Evolutionary conservation across 164 flowering plant genomes (phyloP).

Genomic region (Sedum album): DNA sequence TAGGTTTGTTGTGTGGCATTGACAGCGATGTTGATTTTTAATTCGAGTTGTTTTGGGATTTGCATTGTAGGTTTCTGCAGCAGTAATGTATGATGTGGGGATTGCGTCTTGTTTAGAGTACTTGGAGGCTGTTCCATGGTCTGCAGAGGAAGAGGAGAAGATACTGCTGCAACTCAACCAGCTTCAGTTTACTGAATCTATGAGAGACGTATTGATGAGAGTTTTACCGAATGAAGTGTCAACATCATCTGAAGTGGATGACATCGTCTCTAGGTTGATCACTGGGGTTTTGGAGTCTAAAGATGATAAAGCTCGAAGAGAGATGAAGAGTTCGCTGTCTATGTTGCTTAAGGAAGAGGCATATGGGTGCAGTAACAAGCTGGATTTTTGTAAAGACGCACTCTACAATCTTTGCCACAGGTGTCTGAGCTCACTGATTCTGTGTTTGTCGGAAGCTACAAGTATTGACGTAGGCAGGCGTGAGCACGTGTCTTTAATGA

Average conservation of each 20-base stretch:
- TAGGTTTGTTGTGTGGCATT: neutral
- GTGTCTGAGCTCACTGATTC: conserved; percentile 61
- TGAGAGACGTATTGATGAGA: conserved; percentile 49
- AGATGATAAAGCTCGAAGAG: conserved; percentile 81
- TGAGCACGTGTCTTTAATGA: conserved; percentile 58
- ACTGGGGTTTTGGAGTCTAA: conserved; percentile 61
- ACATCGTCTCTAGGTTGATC: conserved; percentile 43
- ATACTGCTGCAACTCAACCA: conserved; percentile 43
- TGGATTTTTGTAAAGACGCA: conserved; percentile 56
- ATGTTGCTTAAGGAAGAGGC: conserved; percentile 55
- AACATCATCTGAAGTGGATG: conserved; percentile 42
- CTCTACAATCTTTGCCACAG: conserved; percentile 63
- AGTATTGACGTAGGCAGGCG: conserved; percentile 32
- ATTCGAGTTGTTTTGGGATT: neutral
- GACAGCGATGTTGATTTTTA: neutral
- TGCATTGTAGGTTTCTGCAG: conserved; percentile 59
- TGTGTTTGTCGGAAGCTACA: conserved; percentile 58
- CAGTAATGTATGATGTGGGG: conserved; percentile 61
- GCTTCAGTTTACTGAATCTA: conserved; percentile 44
- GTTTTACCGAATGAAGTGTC: conserved; percentile 45
- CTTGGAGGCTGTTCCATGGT: conserved; percentile 89
- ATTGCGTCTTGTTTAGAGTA: conserved; percentile 64
- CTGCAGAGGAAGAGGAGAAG: conserved; percentile 73
- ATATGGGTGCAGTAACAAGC: conserved; percentile 13
- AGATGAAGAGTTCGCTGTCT: conserved; percentile 64